phyloP scores from a whole-genome alignment of 2,329 filamentous ascomycete species.

The Blumeria hordei region DNA sequence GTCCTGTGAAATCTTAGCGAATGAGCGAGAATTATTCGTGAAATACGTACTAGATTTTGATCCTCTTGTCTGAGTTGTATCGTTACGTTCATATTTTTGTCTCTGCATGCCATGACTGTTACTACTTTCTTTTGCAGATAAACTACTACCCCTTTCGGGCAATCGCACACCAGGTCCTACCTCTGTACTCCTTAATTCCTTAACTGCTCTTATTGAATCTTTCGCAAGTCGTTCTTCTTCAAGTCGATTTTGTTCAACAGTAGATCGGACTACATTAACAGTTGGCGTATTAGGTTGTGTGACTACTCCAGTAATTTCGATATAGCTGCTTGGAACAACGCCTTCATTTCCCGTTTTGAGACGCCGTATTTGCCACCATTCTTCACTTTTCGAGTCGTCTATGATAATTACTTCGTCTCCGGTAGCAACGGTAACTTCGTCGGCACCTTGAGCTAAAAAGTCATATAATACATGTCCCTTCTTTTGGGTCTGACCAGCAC shows the following conservation, averaged over 20 bases:
- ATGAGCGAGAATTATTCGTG: not conserved
- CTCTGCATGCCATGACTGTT: conserved; percentile 48
- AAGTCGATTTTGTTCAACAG: conserved; percentile 49
- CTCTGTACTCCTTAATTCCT: conserved; percentile 35
- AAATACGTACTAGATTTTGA: conserved; percentile 46
- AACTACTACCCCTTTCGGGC: conserved; percentile 57
- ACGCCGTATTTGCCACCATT: conserved; percentile 93
- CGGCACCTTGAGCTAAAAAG: conserved; percentile 87
- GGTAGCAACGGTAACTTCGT: conserved; percentile 77
- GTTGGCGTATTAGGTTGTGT: conserved; percentile 24
- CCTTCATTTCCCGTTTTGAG: conserved; percentile 85
- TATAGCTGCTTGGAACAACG: conserved; percentile 88
- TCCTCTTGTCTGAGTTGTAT: conserved; percentile 26
- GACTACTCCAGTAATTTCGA: conserved; percentile 58
- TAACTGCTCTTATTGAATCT: conserved; percentile 43
- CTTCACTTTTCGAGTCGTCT: conserved; percentile 78
- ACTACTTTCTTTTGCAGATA: conserved; percentile 40
- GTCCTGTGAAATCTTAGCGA: conserved; percentile 29
- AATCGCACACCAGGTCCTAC: conserved; percentile 58
- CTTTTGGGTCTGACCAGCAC: conserved; percentile 44
- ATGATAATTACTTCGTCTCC: conserved; percentile 81
- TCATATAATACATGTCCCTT: conserved; percentile 79
- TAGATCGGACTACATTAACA: conserved; percentile 35
- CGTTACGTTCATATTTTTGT: conserved; percentile 39
- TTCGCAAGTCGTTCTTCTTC: conserved; percentile 72